Base-by-base conservation (phyloP, 495 filamentous ascomycete genomes). In the Penicillium lividum region DNA sequence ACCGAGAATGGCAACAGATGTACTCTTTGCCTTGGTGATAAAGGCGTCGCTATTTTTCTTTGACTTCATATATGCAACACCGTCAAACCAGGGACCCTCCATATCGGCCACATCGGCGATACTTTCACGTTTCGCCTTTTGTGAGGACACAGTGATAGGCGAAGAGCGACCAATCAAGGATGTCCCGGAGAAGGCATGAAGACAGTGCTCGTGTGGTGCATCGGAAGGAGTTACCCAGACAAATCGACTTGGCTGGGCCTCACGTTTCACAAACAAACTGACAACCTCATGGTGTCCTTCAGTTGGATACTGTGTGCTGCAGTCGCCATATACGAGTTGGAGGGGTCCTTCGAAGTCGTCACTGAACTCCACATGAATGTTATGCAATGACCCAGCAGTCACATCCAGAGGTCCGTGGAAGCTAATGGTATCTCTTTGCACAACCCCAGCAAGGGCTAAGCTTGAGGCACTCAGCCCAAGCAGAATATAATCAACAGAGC, bases 11-110 rank as follows among this genome's bases (percentile, higher is more conserved):
- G 83, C 87, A 13, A 74, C 62, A 0, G 72, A 74, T 8, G 62
- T 54, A 13, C 65, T 64, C 55, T 74, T 90, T 7, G 83, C 83
- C 7, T 72, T 62, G 5, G 73, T 57, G 4, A 83, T 82, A 49
- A 86, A 80, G 3, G 82, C 72, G 6, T 76, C 66, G n/a, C 69
- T 68, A 18, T 80, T 73, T 33, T 84, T 72, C 61, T 82, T 84
- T 27, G 74, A 70, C 54, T 84, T 73, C 59, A 90, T 76, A 54
- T 85, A 79, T 31, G 78, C 79, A 15, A 90, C 84, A 5, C 87
- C 86, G 61, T 89, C 84, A 43, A 89, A 89, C 86, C 87, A 89
- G 0, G 87, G 84, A 0, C 87, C 87, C 67, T 71, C 73, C n/a
- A 71, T 65, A 62, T 90, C 87, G 11, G 72, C 68, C 27, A 73